Conservation (phyloP, 2,329 filamentous ascomycete genomes). For the Fusarium sp. region DNA sequence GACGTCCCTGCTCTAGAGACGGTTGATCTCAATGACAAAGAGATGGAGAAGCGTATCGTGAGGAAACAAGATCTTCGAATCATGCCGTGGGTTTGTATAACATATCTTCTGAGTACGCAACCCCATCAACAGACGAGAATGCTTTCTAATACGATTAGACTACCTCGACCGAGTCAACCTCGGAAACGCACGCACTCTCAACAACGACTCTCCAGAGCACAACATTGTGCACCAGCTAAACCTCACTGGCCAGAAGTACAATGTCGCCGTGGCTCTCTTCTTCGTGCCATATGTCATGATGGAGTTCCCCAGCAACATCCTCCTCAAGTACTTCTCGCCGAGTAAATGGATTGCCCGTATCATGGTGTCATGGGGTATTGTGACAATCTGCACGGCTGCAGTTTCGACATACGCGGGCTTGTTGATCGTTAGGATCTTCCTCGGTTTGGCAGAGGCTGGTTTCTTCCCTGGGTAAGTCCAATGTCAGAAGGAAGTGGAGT, state of each 20-base stretch:
- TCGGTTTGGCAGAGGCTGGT: constrained; percentile 66
- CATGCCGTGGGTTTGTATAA: constrained; percentile 52
- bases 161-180: constrained; percentile 53
- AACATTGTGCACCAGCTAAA: constrained; percentile 51
- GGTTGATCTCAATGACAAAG: constrained; percentile 52
- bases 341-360: constrained; percentile 54
- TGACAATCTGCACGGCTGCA: constrained; percentile 63
- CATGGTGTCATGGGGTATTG: constrained; percentile 63
- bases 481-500: accelerated
- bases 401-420: constrained; percentile 62
- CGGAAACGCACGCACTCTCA: constrained; percentile 53
- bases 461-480: constrained; percentile 60
- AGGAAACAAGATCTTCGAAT: constrained; percentile 53
- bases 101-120: constrained; percentile 50
- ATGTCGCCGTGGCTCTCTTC: constrained; percentile 51
- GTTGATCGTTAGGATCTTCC: constrained; percentile 61
- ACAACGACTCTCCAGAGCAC: constrained; percentile 53
- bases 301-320: constrained; percentile 53
- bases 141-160: constrained; percentile 13
- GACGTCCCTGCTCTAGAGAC: constrained; percentile 53
- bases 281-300: constrained; percentile 51
- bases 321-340: constrained; percentile 54
- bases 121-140: background rate
- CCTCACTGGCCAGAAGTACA: constrained; percentile 52
- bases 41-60: constrained; percentile 53